Conservation (phyloP, 1,284 basidiomycete genomes). For the Leccinum solheimii region DNA sequence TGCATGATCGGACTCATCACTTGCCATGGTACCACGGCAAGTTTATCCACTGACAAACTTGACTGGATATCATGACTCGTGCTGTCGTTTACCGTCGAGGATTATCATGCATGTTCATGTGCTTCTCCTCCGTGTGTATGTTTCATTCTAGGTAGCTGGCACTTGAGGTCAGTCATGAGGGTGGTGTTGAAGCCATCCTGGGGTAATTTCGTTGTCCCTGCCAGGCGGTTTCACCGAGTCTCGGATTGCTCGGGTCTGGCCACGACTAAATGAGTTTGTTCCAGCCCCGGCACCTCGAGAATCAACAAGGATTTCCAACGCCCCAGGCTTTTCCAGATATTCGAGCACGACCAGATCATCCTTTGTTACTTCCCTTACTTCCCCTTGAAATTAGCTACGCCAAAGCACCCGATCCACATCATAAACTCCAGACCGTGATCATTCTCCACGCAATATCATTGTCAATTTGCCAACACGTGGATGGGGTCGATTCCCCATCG, state of each 20-base stretch:
- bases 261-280: background rate
- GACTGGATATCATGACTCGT: no score
- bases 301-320: background rate
- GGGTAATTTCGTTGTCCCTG: no score
- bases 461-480: constrained; percentile 1
- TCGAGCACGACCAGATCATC: background rate
- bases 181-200: no score
- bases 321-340: background rate
- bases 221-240: no score
- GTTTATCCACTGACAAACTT: no score
- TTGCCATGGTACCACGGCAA: no score
- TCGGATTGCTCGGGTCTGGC: no score
- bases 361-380: background rate
- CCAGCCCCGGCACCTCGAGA: background rate
- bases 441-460: background rate
- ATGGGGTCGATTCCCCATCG: background rate
- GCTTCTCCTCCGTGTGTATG: no score
- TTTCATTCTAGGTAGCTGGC: no score
- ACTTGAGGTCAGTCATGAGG: no score
- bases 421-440: background rate
- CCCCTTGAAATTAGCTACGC: background rate
- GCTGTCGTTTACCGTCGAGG: no score
- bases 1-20: background rate
- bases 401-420: background rate
- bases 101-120: no score